phyloP scores from a whole-genome alignment of 768 basidiomycete genomes.

The Phaffia tasmanica region DNA sequence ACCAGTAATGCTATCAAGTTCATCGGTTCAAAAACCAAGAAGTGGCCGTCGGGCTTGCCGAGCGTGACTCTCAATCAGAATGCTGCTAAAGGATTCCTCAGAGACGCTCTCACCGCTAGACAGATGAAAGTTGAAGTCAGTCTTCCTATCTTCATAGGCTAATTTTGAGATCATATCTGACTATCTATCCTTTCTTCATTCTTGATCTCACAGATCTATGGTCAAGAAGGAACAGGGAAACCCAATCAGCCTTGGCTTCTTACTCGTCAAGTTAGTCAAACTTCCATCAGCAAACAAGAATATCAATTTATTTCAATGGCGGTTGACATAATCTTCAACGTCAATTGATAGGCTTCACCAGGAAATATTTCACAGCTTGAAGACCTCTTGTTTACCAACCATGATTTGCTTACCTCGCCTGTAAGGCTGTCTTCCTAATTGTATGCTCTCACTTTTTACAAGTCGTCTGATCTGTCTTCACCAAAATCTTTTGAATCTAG shows the following conservation, averaged over 20 bases:
- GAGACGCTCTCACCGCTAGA: conserved; percentile 78
- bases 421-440: not conserved
- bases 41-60: conserved; percentile 46
- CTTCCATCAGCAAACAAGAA: not conserved
- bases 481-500: not conserved
- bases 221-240: conserved; percentile 19
- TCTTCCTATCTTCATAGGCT: conserved; percentile 62
- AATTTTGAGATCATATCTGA: not conserved
- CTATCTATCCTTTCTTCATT: not conserved
- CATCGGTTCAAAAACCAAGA: conserved; percentile 47
- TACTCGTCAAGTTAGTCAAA: conserved; percentile 29
- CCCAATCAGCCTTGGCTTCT: conserved; percentile 11
- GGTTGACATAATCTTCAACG: not conserved
- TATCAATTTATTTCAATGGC: too few relatives aligned
- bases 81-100: conserved; percentile 66
- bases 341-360: conserved; percentile 50
- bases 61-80: conserved; percentile 64
- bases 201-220: conserved; percentile 19
- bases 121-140: conserved; percentile 91
- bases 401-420: conserved; percentile 69
- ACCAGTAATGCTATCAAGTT: conserved; percentile 90
- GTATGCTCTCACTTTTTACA: not conserved
- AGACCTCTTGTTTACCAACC: conserved; percentile 68
- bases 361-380: conserved; percentile 60
- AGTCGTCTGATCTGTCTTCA: not conserved